phyloP scores from a whole-genome alignment of 1,284 basidiomycete species.

The Lignosus rhinocerotis region DNA sequence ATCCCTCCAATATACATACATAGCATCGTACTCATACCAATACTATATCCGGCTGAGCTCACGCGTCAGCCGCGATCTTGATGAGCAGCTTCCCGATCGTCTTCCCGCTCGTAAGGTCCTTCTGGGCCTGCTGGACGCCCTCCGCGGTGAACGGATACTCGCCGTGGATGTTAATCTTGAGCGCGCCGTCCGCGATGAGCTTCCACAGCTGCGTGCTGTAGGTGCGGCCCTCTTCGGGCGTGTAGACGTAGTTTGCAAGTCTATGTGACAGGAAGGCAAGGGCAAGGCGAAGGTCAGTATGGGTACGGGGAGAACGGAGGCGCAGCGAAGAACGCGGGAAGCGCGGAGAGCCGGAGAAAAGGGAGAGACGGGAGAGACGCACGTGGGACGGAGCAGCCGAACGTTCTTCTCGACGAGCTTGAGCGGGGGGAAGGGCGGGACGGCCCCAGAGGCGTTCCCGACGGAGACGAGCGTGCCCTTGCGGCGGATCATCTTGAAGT shows the following conservation, averaged over 20 bases:
- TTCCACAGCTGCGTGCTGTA: conserved; percentile 74
- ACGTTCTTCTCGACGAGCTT: conserved; percentile 84
- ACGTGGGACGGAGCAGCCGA: conserved; percentile 78
- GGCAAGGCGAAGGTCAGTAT: neutral
- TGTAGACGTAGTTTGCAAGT: conserved; percentile 67
- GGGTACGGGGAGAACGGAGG: too few species aligned
- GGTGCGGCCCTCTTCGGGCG: conserved; percentile 66
- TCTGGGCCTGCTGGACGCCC: conserved; percentile 79
- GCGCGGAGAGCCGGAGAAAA: too few species aligned
- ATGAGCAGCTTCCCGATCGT: conserved; percentile 85
- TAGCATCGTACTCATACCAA: neutral
- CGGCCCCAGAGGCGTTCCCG: conserved; percentile 89
- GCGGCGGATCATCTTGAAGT: conserved; percentile 80
- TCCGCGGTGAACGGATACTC: conserved; percentile 86
- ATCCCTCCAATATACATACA: neutral
- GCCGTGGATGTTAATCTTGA: conserved; percentile 75
- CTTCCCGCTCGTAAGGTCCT: conserved; percentile 75
- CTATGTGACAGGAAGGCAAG: conserved; percentile 33
- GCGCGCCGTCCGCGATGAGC: conserved; percentile 56
- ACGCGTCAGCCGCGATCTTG: conserved; percentile 42
- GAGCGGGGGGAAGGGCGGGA: conserved; percentile 72
- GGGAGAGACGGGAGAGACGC: conserved; percentile 29
- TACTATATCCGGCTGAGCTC: neutral
- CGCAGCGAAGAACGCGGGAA: too few species aligned
- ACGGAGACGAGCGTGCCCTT: conserved; percentile 89